Evolutionary conservation across 2,329 filamentous ascomycete genomes (phyloP).

Genomic region (Colletotrichum sp.): DNA sequence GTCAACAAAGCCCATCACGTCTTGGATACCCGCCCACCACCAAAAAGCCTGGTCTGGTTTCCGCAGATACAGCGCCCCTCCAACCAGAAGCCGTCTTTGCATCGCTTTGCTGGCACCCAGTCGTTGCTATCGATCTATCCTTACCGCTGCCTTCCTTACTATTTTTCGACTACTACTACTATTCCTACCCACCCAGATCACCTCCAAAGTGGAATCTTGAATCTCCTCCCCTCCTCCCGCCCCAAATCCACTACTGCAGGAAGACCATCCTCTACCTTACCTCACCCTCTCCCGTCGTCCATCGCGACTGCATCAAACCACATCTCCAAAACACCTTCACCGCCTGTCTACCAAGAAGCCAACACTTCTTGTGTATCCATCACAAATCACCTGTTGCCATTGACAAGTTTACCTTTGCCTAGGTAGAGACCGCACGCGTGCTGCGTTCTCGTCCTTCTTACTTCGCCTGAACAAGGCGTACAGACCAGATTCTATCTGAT

Average conservation of each 20-base stretch:
- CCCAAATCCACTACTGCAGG: conserved; percentile 19
- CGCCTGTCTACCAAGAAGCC: background rate
- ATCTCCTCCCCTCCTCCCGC: conserved; percentile 19
- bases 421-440: conserved; percentile 17
- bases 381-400: background rate
- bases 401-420: conserved; percentile 21
- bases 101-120: background rate
- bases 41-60: conserved; percentile 23
- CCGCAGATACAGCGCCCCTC: conserved; percentile 25
- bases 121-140: background rate
- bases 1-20: conserved; percentile 35
- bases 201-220: conserved; percentile 23
- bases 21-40: conserved; percentile 21
- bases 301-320: conserved; percentile 1
- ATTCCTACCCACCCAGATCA: conserved; percentile 18
- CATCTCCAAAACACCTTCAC: background rate
- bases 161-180: background rate
- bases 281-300: background rate
- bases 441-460: conserved; percentile 12
- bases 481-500: conserved; percentile 14
- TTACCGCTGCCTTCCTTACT: background rate
- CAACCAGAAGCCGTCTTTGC: background rate
- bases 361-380: conserved; percentile 5
- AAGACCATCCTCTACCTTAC: conserved; percentile 1
- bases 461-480: conserved; percentile 39